These are phyloP conservation scores for Xylaria longipes DNA, from an alignment of 495 filamentous ascomycete species.

Conservation along the genomic window DNA sequence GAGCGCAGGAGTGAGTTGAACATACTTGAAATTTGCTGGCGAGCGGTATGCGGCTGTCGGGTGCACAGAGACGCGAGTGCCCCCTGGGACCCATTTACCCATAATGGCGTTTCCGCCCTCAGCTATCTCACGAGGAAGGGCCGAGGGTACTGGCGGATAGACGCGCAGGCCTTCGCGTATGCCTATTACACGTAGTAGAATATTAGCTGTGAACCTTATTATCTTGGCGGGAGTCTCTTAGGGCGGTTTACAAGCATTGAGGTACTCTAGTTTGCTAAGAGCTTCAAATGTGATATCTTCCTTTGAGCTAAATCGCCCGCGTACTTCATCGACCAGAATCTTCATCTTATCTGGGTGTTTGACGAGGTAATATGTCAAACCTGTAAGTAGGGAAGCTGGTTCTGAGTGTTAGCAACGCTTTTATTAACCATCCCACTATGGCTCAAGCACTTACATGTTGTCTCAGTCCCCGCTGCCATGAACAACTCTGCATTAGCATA, in stretches of 20 bases:
- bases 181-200: neutral
- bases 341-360: conserved; percentile 47
- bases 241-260: conserved; percentile 51
- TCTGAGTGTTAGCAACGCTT: neutral
- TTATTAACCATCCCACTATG: neutral
- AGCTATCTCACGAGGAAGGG: conserved; percentile 52
- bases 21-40: conserved; percentile 45
- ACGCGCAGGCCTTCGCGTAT: conserved; percentile 63
- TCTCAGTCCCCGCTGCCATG: conserved; percentile 14
- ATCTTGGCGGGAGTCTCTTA: neutral
- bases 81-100: conserved; percentile 51
- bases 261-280: conserved; percentile 54
- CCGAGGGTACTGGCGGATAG: conserved; percentile 59
- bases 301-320: conserved; percentile 49
- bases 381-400: conserved; percentile 45
- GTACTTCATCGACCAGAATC: conserved; percentile 56
- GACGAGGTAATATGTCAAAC: conserved; percentile 57
- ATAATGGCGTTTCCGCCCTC: conserved; percentile 51
- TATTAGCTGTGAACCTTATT: neutral
- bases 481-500: conserved; percentile 1
- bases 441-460: neutral
- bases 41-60: conserved; percentile 41
- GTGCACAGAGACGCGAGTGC: conserved; percentile 49
- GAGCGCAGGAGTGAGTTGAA: neutral
- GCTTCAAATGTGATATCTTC: conserved; percentile 57